Conservation (phyloP, 2,329 filamentous ascomycete genomes). For the Colletotrichum simmondsii region DNA sequence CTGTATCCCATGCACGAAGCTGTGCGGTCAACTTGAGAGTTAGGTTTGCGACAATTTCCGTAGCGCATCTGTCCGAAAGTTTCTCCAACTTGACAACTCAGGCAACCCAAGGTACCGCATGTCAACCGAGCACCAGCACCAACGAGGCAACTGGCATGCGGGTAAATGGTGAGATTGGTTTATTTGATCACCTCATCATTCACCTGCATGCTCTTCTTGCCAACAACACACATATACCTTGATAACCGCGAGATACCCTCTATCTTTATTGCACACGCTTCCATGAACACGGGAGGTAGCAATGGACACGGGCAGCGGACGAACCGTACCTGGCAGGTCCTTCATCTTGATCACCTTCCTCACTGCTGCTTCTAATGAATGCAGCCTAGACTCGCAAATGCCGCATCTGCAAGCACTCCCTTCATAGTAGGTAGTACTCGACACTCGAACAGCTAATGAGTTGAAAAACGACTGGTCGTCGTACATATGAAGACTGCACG, state of each 20-base stretch:
- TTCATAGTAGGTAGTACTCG: not conserved
- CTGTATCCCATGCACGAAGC: not conserved
- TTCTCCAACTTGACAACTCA: not conserved
- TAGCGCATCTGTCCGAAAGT: not conserved
- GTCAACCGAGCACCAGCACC: not conserved
- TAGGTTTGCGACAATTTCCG: not conserved
- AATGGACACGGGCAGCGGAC: not conserved
- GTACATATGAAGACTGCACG: not conserved
- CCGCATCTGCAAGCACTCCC: not conserved
- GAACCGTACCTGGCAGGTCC: not conserved
- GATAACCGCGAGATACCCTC: not conserved
- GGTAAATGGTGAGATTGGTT: not conserved
- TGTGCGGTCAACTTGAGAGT: not conserved
- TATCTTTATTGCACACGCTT: not conserved
- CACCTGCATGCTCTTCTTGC: not conserved
- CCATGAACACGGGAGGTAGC: not conserved
- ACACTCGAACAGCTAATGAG: not conserved
- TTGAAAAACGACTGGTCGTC: not conserved
- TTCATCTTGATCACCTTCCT: not conserved
- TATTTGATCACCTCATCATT: not conserved
- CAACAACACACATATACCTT: not conserved
- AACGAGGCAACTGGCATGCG: not conserved
- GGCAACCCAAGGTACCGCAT: not conserved
- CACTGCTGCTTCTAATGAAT: not conserved
- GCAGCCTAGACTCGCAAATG: not conserved